These are phyloP conservation scores for Clathrus columnatus DNA, from an alignment of 768 basidiomycete genomes.

Conservation along the genomic window DNA sequence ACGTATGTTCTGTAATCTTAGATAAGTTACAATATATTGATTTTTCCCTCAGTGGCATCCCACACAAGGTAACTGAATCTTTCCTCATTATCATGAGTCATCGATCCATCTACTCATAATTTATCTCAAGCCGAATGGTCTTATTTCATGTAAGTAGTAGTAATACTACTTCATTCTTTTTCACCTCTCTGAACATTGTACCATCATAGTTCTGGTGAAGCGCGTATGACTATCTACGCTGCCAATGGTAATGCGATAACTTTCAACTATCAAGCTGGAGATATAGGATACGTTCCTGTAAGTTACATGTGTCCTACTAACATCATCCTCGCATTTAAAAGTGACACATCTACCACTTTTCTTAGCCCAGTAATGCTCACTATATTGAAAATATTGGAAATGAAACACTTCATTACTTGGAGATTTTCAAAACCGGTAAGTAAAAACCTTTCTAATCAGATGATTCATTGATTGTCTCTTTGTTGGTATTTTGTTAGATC, in stretches of 20 bases:
- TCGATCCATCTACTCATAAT: not conserved
- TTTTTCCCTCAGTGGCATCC: slow-evolving; percentile 53
- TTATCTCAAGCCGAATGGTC: slow-evolving; percentile 56
- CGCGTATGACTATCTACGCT: slow-evolving; percentile 50
- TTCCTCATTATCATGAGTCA: not conserved
- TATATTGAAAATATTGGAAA: slow-evolving; percentile 63
- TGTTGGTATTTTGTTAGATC: slow-evolving; percentile 17
- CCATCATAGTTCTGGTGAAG: slow-evolving; percentile 37
- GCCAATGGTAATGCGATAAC: slow-evolving; percentile 44
- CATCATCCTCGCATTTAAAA: too few species aligned
- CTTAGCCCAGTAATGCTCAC: slow-evolving; percentile 31
- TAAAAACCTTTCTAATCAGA: not conserved
- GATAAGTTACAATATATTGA: slow-evolving; percentile 9
- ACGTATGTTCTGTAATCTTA: slow-evolving; percentile 23
- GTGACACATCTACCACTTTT: not conserved
- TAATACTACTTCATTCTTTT: too few species aligned
- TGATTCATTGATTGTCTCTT: not conserved
- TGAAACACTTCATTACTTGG: slow-evolving; percentile 46
- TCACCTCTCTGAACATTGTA: not conserved
- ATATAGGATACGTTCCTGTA: slow-evolving; percentile 34
- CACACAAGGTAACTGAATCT: slow-evolving; percentile 30
- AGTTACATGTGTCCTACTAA: too few species aligned
- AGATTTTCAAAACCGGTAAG: slow-evolving; percentile 38
- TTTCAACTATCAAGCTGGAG: slow-evolving; percentile 54
- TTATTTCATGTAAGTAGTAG: slow-evolving; percentile 43